phyloP scores from a whole-genome alignment of 139 green algal genomes.

The Chlamydomonas schloesseri region DNA sequence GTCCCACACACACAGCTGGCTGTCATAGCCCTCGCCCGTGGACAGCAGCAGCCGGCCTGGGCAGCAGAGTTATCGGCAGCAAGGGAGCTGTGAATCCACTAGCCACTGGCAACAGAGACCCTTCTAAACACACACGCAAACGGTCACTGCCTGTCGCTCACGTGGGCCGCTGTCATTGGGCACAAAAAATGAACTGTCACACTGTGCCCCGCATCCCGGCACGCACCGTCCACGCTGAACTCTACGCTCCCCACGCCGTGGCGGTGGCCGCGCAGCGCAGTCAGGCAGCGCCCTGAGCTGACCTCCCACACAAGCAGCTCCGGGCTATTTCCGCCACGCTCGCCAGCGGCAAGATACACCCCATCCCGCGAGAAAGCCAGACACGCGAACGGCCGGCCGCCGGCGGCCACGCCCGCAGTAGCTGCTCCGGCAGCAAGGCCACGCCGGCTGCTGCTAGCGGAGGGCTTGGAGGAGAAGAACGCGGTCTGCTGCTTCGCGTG shows the following conservation, averaged over 20 bases:
- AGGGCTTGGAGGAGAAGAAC: conserved; percentile 32
- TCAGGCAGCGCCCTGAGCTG: conserved; percentile 14
- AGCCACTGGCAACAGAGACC: no score
- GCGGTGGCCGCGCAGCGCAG: conserved; percentile 55
- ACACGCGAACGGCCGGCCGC: no score
- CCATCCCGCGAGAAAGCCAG: conserved; percentile 45
- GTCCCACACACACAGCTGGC: conserved; percentile 62
- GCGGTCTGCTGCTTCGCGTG: conserved; percentile 37
- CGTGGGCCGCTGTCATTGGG: no score
- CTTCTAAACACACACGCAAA: no score
- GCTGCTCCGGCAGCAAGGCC: no score
- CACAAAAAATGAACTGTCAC: no score
- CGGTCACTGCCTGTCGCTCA: no score
- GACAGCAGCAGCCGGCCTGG: conserved; percentile 60
- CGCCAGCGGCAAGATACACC: conserved; percentile 57
- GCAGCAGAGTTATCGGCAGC: no score
- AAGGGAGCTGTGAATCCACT: no score
- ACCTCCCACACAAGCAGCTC: conserved; percentile 56
- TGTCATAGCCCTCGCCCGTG: conserved; percentile 49
- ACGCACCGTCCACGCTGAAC: conserved; percentile 67
- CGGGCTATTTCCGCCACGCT: conserved; percentile 29
- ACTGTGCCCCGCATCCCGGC: no score
- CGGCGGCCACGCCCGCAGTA: no score
- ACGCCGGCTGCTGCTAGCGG: no score
- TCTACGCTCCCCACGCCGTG: conserved; percentile 47